Base-by-base conservation (phyloP, 805 yeast genomes). In the Pichia sporocuriosa region DNA sequence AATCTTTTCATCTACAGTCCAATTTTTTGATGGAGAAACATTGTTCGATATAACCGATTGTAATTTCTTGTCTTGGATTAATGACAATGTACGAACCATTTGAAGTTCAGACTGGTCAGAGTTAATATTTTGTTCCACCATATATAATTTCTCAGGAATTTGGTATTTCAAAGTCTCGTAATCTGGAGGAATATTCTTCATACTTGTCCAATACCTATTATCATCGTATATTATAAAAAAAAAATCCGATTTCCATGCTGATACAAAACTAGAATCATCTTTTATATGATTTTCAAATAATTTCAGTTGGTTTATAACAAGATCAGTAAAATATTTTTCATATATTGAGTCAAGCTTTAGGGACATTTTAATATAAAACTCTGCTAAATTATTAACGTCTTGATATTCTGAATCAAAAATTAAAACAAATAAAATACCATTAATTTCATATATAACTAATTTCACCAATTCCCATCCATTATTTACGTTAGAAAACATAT, bases 361-460 rank as follows among this genome's bases (percentile, higher is more conserved):
- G 12, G 51, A 44, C 4, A 60, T 37, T 5, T 32, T 6, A 32
- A 46, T 43, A 32, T 43, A 57, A 8, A 37, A 38, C 9, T 37
- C 24, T 11, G 34, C 15, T 21, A 19, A 35, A 6, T 43, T 28
- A 2, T 12, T 19, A n/a, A 43, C 24, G 4, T 38, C 40, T 2
- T 45, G 20, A 11, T n/a, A 15, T 11, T 27, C n/a, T 9, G 40
- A 28, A 9, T 52, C 34, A 39, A 42, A 54, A 4, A 61, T 20
- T 21, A 59, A 26, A 0, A 48, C 39, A 33, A 59, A 58, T 28
- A 61, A 27, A 10, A 57, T 51, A 9, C 65, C 64, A 39, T 56
- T 55, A 7, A 53, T 46, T 44, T 61, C 65, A 35, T 62, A 62
- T 2, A 61, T 40, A 7, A 61, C 45, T 12, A 55, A 28, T 13